Evolutionary conservation across 179 eudicot genomes (phyloP), one percentile per base, ranked within the genome.

Genomic region (Patellifolia procumbens): DNA sequence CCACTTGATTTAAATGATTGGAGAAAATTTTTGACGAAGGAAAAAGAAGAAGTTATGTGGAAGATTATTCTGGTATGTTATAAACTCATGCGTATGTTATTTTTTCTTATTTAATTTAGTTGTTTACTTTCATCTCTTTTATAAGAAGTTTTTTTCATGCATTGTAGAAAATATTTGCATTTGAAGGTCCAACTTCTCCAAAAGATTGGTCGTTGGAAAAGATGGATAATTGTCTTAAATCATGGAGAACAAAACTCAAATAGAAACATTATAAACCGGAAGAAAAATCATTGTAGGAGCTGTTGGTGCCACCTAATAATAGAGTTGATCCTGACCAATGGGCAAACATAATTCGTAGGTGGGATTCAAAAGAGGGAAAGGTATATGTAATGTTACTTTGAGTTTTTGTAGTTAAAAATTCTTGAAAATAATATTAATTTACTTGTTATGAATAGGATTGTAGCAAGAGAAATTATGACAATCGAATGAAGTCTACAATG

Each of bases 1-100:
- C 68, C 68, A 2, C 28, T 64, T 63, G 68, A 63, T 34, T 10
- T 34, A 4, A 64, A 64, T 0, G 68, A 64, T 64, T 64, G 68
- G 68, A 64, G 68, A 35, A 35, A 0, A 0, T 64, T 64, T 64
- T 1, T 19, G 43, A 37, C 8, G 0, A 35, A 19, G 11, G 15
- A 32, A 35, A 64, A 20, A 19, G 45, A 35, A 32, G 68, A 64
- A 19, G 10, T 20, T 4, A 1, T 64, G 1, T 64, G 68, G 68
- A 64, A 34, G 12, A 64, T 64, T 1, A 35, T 64, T 34, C 11
- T 49, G 28, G 74, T 46, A 58, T 0, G 0, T n/a, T n/a, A n/a
- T n/a, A n/a, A n/a, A n/a, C n/a, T n/a, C n/a, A n/a, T n/a, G n/a
- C n/a, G n/a, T n/a, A n/a, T n/a, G n/a, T n/a, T n/a, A n/a, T n/a